Conservation (phyloP, 805 yeast genomes). For the Ogataea salicorniae region DNA sequence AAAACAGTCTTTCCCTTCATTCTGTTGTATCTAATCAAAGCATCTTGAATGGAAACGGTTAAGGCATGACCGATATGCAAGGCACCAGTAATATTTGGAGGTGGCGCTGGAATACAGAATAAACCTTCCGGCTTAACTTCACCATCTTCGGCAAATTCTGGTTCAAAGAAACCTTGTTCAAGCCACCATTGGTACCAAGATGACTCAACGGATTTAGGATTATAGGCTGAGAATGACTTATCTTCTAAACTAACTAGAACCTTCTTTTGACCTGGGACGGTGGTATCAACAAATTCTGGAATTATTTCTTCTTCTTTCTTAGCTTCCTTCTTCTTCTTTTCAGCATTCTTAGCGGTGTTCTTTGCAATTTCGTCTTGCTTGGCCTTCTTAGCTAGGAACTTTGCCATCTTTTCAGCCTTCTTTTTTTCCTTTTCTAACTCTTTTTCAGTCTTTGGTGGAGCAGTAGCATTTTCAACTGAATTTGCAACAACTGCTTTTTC, state of each 20-base stretch:
- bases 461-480: constrained; percentile 43
- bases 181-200: constrained; percentile 99
- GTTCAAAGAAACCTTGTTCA: constrained; percentile 79
- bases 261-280: constrained; percentile 89
- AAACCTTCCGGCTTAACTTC: constrained; percentile 72
- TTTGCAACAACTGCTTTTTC: constrained; percentile 15
- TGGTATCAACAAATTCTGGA: constrained; percentile 83
- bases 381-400: constrained; percentile 74
- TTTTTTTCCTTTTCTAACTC: constrained; percentile 65
- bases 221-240: constrained; percentile 90
- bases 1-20: constrained; percentile 95
- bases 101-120: constrained; percentile 96
- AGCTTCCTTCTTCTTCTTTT: constrained; percentile 59
- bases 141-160: constrained; percentile 75
- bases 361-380: constrained; percentile 60
- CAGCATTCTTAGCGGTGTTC: constrained; percentile 37
- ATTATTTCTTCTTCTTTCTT: constrained; percentile 66
- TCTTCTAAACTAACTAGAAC: constrained; percentile 80
- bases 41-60: constrained; percentile 91
- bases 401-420: constrained; percentile 51
- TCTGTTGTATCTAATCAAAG: constrained; percentile 89
- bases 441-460: constrained; percentile 51
- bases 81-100: constrained; percentile 99
- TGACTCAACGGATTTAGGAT: constrained; percentile 87
- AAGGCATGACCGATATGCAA: constrained; percentile 97